Base-by-base conservation (phyloP, 495 filamentous ascomycete species). In the Penicillium steckii region DNA sequence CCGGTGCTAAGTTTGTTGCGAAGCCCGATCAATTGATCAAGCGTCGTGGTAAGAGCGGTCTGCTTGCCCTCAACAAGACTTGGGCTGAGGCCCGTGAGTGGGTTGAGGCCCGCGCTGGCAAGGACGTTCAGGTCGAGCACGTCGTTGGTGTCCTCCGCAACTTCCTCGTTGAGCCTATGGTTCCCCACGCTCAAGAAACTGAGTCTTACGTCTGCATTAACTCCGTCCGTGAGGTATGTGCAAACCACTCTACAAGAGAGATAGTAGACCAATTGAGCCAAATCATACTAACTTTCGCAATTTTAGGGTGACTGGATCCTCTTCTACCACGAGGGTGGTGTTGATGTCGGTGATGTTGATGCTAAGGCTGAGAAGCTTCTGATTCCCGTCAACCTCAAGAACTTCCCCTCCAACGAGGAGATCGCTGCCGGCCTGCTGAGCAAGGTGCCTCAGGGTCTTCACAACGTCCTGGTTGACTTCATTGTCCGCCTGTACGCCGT, bases 21-120 rank as follows among this genome's bases (percentile, higher is more conserved):
- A 99, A 99, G 84, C 94, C 94, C 60, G 94, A 99, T 81, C 95
- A 97, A 79, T 83, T 97, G 74, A 97, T 99, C 81, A 99, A 99
- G 87, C 80, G 94, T 67, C 84, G 94, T 77, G 94, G 94, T 69
- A 99, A 99, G 91, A 95, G 90, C 71, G 94, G 94, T 69, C 85
- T 99, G 42, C 79, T 99, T 44, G 89, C 89, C 44, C 80, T 99
- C 65, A 99, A 99, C 83, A 97, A 97, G 86, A 85, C 87, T 57
- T 99, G 94, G 94, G 63, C 89, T 38, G 91, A 97, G 66, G 88
- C 91, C 42, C 85, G 85, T 67, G 88, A 85, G 50, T 99, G 94
- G 94, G 86, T 99, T 74, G 87, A 89, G 71, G 85, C 86, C 70
- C 84, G 91, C 51, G 94, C 94, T 55, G 86, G 89, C 62, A 97